phyloP scores from a whole-genome alignment of 257 asterid genomes.

The Nicotiana tabacum region DNA sequence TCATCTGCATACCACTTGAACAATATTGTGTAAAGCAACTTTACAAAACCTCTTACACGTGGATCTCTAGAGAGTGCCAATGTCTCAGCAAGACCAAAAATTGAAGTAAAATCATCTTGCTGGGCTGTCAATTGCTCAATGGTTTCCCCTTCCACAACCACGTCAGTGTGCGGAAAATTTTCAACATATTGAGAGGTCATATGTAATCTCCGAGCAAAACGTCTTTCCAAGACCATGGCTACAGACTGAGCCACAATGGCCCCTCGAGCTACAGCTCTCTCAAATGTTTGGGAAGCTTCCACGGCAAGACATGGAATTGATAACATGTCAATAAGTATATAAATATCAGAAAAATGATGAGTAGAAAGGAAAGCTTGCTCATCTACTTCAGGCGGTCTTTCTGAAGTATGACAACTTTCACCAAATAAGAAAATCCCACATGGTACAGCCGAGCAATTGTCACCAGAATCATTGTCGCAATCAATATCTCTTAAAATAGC shows the following conservation, averaged over 20 bases:
- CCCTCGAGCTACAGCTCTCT: constrained; percentile 90
- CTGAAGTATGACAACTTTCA: constrained; percentile 54
- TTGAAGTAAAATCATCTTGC: constrained; percentile 60
- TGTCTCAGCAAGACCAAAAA: constrained; percentile 87
- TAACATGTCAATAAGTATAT: constrained; percentile 78
- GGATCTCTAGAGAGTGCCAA: constrained; percentile 67
- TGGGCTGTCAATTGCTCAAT: constrained; percentile 60
- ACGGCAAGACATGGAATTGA: constrained; percentile 79
- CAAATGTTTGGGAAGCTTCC: constrained; percentile 88
- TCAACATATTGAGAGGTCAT: constrained; percentile 60
- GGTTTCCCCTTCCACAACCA: constrained; percentile 53
- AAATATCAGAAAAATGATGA: constrained; percentile 65
- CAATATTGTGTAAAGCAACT: constrained; percentile 61
- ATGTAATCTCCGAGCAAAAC: constrained; percentile 49
- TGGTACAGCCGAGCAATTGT: constrained; percentile 32
- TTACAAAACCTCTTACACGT: constrained; percentile 65
- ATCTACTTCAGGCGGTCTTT: constrained; percentile 41
- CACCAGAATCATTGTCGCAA: constrained; percentile 49
- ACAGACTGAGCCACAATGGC: constrained; percentile 60
- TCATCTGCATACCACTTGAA: constrained; percentile 83
- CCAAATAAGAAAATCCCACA: constrained; percentile 53
- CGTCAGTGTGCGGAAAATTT: constrained; percentile 48
- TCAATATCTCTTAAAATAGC: constrained; percentile 74
- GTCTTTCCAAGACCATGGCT: constrained; percentile 68
- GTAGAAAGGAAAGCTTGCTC: constrained; percentile 40